These are phyloP conservation scores for Colletotrichum orchidophilum DNA, from an alignment of 2,329 filamentous ascomycete species.

Conservation along the genomic window DNA sequence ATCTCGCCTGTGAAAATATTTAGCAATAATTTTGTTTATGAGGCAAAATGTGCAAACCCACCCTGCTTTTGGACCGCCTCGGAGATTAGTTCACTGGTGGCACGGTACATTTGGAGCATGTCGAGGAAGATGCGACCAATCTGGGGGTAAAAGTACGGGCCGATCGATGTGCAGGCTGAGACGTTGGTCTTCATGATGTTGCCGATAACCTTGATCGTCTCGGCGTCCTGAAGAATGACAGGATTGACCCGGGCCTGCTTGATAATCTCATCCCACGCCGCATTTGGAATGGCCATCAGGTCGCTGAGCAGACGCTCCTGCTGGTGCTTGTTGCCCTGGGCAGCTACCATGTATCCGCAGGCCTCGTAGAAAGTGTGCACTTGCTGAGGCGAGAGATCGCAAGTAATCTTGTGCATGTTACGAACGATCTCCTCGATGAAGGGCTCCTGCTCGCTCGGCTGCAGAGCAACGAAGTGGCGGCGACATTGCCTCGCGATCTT, in stretches of 20 bases:
- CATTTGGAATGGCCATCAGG: conserved; percentile 92
- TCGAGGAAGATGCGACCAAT: conserved; percentile 98
- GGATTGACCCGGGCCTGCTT: conserved; percentile 86
- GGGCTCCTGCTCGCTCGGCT: conserved; percentile 92
- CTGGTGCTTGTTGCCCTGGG: conserved; percentile 92
- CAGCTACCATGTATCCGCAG: conserved; percentile 98
- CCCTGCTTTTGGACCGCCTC: conserved; percentile 71
- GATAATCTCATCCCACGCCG: conserved; percentile 96
- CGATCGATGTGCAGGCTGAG: conserved; percentile 96
- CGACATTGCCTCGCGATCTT: conserved; percentile 99
- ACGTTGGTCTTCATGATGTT: conserved; percentile 99
- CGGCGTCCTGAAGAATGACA: conserved; percentile 85
- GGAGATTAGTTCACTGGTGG: conserved; percentile 95
- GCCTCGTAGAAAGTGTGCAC: conserved; percentile 99
- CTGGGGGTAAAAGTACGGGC: conserved; percentile 97
- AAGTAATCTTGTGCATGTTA: conserved; percentile 95
- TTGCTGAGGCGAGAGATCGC: conserved; percentile 93
- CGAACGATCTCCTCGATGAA: conserved; percentile 99
- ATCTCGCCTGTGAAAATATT: conserved; percentile 72
- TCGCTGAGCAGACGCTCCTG: conserved; percentile 93
- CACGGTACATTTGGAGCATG: conserved; percentile 99
- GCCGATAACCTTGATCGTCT: conserved; percentile 98
- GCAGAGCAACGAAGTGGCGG: conserved; percentile 94
- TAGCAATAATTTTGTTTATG: neutral
- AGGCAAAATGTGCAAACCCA: neutral